Base-by-base conservation (phyloP, 768 basidiomycete genomes). In the Tylopilus balloui region DNA sequence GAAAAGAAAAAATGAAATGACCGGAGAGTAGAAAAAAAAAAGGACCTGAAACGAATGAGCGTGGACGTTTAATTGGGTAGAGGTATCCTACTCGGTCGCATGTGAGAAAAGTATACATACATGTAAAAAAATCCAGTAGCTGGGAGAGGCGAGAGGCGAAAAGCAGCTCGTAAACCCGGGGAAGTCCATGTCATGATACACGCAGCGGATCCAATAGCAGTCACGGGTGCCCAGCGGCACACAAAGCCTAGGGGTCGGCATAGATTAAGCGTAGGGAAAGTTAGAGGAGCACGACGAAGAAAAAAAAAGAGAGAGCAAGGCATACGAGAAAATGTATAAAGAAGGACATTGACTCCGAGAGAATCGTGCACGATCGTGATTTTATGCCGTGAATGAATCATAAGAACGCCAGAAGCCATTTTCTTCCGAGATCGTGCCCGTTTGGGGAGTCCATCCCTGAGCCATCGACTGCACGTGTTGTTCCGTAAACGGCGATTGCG, bases 361-460 rank as follows among this genome's bases (percentile, higher is more conserved):
- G 21, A 36, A 41, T 47, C 44, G 12, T 37, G 38, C n/a, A 19
- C 6, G 25, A n/a, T 51, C 41, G 19, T 48, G 36, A 51, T 10
- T 34, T 52, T 49, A 65, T 41, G 56, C 27, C 45, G 61, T 43
- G 42, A 61, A 66, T 9, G 51, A 52, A 12, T 63, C 61, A 45
- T 61, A 65, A 31, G 61, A 9, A 31, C 55, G 64, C 64, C 64
- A 65, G 40, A 58, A 66, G 21, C 51, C 40, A 27, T 15, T 31
- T 24, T 56, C 60, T 17, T 63, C 60, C 13, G 55, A 39, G 11
- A 59, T 38, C 8, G 52, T 2, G 6, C 36, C 42, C 4, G 55
- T 4, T 48, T 61, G 61, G 6, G 54, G 54, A 4, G 56, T 39
- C 64, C 64, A 65, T 2, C 47, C 14, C 34, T 52, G 53, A 0